These are phyloP conservation scores for Chrysoporthe austroafricana DNA, from an alignment of 2,329 filamentous ascomycete genomes.

Conservation along the genomic window DNA sequence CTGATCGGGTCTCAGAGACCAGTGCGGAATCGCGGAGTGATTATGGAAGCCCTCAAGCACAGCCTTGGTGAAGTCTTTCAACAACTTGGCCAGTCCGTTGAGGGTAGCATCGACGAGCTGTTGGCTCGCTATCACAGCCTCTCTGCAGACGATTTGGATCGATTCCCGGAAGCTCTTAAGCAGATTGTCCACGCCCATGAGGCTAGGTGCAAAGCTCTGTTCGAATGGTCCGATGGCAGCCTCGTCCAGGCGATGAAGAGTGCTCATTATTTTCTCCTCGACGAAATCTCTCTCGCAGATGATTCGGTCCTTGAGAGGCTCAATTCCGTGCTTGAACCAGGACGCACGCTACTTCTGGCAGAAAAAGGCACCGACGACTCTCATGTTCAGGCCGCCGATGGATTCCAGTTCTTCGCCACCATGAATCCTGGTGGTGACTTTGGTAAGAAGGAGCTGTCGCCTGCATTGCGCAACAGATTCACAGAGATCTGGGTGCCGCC, in stretches of 20 bases:
- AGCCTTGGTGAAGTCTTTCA: constrained; percentile 58
- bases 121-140: constrained; percentile 63
- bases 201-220: constrained; percentile 78
- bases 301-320: constrained; percentile 95
- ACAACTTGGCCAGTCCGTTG: constrained; percentile 40
- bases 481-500: constrained; percentile 98
- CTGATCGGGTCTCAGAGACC: constrained; percentile 94
- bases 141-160: constrained; percentile 45
- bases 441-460: constrained; percentile 95
- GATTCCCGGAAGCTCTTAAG: constrained; percentile 52
- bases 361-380: constrained; percentile 91
- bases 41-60: constrained; percentile 67
- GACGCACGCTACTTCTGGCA: constrained; percentile 82
- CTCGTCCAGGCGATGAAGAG: constrained; percentile 91
- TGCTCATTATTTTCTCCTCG: constrained; percentile 88
- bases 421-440: constrained; percentile 99
- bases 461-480: constrained; percentile 92
- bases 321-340: constrained; percentile 93
- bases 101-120: constrained; percentile 56
- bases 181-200: constrained; percentile 52
- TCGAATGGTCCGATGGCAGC: constrained; percentile 95
- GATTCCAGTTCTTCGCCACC: constrained; percentile 95
- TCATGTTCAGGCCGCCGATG: constrained; percentile 72
- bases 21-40: constrained; percentile 78
- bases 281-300: constrained; percentile 96